These are phyloP conservation scores for Chytridium lagenaria DNA, from an alignment of 371 early-diverging fungal species.

Conservation along the genomic window DNA sequence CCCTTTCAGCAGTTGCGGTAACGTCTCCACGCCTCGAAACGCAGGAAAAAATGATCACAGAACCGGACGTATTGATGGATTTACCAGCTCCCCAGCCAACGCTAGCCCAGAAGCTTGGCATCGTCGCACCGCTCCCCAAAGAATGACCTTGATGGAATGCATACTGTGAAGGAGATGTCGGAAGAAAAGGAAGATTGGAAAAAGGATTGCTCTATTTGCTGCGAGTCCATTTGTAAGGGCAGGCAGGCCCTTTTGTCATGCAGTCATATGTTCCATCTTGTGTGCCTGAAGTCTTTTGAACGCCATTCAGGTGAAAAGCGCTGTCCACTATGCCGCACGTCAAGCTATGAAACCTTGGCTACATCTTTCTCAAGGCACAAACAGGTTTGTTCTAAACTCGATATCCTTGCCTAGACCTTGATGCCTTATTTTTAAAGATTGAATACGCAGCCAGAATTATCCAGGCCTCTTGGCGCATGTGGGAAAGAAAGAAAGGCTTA, in stretches of 20 bases:
- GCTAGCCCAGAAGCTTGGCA: conserved; percentile 14
- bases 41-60: too few species aligned
- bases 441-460: background rate
- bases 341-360: background rate
- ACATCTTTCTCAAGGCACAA: background rate
- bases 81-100: conserved; percentile 1
- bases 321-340: background rate
- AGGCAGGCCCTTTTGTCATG: conserved; percentile 6
- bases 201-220: conserved; percentile 18
- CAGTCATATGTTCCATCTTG: conserved; percentile 8
- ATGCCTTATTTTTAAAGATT: background rate
- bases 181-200: conserved; percentile 3
- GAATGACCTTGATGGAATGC: background rate
- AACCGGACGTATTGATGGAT: background rate
- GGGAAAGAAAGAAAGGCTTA: conserved; percentile 1
- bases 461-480: background rate
- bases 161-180: background rate
- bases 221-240: conserved; percentile 2
- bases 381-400: background rate
- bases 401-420: background rate
- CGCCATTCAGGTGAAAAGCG: conserved; percentile 1
- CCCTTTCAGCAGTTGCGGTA: too few species aligned
- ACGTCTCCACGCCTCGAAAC: too few species aligned
- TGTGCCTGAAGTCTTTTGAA: conserved; percentile 1
- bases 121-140: background rate